Evolutionary conservation across 139 green algal species (phyloP), one percentile per base, ranked within the genome.

Genomic region (Micractinium conductrix): DNA sequence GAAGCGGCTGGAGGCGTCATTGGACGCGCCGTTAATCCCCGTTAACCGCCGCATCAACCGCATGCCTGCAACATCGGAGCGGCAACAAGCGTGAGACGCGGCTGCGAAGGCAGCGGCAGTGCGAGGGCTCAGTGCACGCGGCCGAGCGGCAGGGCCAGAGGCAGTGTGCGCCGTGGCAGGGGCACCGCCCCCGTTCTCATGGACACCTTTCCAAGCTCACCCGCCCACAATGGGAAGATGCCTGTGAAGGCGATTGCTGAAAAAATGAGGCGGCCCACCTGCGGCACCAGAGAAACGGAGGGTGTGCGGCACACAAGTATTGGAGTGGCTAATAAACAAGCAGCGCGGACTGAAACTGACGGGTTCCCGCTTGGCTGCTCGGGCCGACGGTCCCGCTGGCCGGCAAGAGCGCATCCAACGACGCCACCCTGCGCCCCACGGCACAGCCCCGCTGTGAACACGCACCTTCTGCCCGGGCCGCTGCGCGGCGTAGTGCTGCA

Each of bases 401-500:
- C n/a, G n/a, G n/a, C n/a, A n/a, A n/a, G n/a, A n/a, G n/a, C n/a
- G n/a, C n/a, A n/a, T n/a, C n/a, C n/a, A n/a, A n/a, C n/a, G n/a
- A n/a, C n/a, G n/a, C 8, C 60, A 68, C 1, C 60, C 2, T 37
- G 24, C 26, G 22, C 19, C 60, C 55, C 19, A 69, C 21, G 28
- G 28, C 28, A 37, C 63, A 70, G 63, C 28, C 60, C 2, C n/a
- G 10, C 33, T 38, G 53, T 62, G 53, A 19, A 19, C 53, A 62
- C 53, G 53, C 74, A 80, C 43, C 45, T 80, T 65, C 48, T 79
- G 62, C n/a, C 84, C 75, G 7, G 42, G 0, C 0, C 26, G 26
- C 19, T 35, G 5, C 12, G 84, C 63, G 53, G 86, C 14, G 85
- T 88, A 88, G 45, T 78, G 78, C 17, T 35, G 60, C 55, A 85